Conservation (phyloP, 306 rosid species). For the Castanea mollissima region DNA sequence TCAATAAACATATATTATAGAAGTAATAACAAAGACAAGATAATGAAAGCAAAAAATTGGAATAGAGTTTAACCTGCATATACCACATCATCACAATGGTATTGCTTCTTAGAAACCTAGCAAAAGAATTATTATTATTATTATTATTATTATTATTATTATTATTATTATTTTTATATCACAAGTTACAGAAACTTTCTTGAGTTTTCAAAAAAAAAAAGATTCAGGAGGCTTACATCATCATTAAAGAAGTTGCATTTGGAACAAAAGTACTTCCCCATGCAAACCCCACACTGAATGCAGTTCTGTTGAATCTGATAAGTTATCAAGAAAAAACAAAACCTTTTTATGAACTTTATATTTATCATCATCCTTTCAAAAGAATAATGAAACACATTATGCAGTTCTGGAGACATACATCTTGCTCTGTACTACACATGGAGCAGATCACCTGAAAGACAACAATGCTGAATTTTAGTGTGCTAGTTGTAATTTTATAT, state of each 20-base stretch:
- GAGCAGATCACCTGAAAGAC: conserved; percentile 65
- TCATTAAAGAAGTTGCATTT: conserved; percentile 77
- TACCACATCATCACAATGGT: conserved; percentile 83
- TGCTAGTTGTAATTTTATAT: not conserved
- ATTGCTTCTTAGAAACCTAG: conserved; percentile 56
- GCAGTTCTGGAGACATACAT: conserved; percentile 34
- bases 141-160: no score
- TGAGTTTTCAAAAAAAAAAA: not conserved
- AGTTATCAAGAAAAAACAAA: not conserved
- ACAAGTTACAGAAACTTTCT: not conserved
- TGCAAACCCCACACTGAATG: conserved; percentile 67
- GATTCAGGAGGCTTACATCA: conserved; percentile 41
- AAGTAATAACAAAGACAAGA: conserved; percentile 1
- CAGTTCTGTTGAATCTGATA: conserved; percentile 76
- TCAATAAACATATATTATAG: not conserved
- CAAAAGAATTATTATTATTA: not conserved
- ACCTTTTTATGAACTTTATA: not conserved
- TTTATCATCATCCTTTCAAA: not conserved
- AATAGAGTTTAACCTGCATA: conserved; percentile 55
- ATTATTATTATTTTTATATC: not conserved
- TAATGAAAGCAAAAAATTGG: not conserved
- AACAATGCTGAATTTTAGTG: not conserved
- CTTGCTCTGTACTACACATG: conserved; percentile 76
- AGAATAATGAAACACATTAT: not conserved
- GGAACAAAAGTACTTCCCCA: conserved; percentile 78